Evolutionary conservation across 1,284 basidiomycete species (phyloP).

Genomic region (Ceratobasidium sp.): DNA sequence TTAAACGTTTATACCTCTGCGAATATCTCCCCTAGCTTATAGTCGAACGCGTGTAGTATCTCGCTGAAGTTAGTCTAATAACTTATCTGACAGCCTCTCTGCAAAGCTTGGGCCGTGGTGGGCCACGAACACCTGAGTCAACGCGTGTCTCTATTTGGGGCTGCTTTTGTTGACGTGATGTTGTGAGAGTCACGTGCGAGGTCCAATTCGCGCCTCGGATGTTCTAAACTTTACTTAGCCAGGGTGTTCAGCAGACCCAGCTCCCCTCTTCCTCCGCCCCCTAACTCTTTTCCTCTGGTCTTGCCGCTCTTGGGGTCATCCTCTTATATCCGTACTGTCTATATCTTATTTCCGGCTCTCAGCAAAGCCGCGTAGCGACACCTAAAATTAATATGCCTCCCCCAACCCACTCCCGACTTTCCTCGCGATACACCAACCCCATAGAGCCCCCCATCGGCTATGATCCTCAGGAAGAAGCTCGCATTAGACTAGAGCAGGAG

Average conservation of each 20-base stretch:
- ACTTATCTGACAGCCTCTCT: too few species aligned
- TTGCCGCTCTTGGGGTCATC: conserved; percentile 6
- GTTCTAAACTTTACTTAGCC: conserved; percentile 25
- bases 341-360: conserved; percentile 41
- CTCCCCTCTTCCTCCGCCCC: conserved; percentile 19
- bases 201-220: conserved; percentile 37
- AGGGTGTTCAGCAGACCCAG: conserved; percentile 11
- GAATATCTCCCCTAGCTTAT: too few species aligned
- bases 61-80: too few species aligned
- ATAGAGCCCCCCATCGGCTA: conserved; percentile 61
- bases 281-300: conserved; percentile 7
- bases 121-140: background rate
- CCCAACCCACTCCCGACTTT: conserved; percentile 26
- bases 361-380: conserved; percentile 30
- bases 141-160: background rate
- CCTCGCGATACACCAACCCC: conserved; percentile 31
- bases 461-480: conserved; percentile 45
- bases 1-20: too few species aligned
- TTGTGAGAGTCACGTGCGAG: conserved; percentile 38
- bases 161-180: conserved; percentile 34
- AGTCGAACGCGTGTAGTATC: too few species aligned
- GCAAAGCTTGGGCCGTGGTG: too few species aligned
- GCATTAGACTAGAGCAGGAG: conserved; percentile 35
- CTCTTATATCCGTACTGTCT: conserved; percentile 30
- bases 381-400: conserved; percentile 43